phyloP scores from a whole-genome alignment of 1,284 basidiomycete species.

The Leucoagaricus sp. region DNA sequence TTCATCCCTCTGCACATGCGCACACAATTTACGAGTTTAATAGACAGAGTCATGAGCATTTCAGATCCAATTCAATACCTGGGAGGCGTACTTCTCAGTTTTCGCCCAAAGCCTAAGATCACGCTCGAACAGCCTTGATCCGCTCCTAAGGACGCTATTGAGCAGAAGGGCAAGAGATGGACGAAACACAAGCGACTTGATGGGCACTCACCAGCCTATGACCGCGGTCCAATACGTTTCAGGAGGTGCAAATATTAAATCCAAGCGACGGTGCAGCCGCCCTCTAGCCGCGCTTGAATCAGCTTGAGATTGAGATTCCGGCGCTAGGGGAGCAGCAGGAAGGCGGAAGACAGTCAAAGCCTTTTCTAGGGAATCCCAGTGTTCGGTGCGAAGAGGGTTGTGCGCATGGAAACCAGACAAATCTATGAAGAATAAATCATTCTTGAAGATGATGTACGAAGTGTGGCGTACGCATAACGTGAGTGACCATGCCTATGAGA shows the following conservation, averaged over 20 bases:
- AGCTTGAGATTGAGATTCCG: not conserved
- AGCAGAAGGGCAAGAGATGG: not conserved
- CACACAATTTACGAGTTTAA: too few relatives aligned
- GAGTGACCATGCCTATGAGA: constrained; percentile 58
- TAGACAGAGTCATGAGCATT: constrained; percentile 3
- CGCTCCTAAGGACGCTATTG: constrained; percentile 77
- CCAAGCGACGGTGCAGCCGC: constrained; percentile 60
- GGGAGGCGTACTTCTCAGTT: constrained; percentile 47
- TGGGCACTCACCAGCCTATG: constrained; percentile 65
- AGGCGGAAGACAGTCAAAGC: constrained; percentile 68
- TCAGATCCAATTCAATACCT: not conserved
- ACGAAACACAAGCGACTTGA: not conserved
- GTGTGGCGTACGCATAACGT: constrained; percentile 61
- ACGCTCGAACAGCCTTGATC: constrained; percentile 80
- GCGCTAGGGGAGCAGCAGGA: constrained; percentile 32
- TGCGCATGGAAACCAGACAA: constrained; percentile 58
- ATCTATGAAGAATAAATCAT: constrained; percentile 37
- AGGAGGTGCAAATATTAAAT: constrained; percentile 72
- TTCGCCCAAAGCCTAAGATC: constrained; percentile 76
- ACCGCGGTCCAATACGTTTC: constrained; percentile 78
- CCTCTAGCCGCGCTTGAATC: constrained; percentile 19
- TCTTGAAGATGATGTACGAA: not conserved
- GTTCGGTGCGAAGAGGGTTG: constrained; percentile 51
- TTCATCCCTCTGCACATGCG: constrained; percentile 58
- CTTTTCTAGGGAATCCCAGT: constrained; percentile 73